phyloP scores from a whole-genome alignment of 2,329 filamentous ascomycete genomes.

The Fusarium protoensiforme region DNA sequence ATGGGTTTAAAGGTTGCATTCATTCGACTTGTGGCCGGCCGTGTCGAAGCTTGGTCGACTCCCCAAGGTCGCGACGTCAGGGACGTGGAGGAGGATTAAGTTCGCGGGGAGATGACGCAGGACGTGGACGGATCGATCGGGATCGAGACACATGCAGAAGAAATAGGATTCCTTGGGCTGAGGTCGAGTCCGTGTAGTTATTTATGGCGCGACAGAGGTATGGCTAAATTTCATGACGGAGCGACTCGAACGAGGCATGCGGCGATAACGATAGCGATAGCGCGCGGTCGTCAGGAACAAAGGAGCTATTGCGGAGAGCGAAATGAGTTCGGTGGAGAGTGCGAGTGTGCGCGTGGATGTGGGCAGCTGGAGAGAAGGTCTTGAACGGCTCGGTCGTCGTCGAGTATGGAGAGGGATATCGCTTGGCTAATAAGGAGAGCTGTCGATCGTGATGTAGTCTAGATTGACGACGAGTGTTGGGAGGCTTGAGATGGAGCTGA shows the following conservation, averaged over 20 bases:
- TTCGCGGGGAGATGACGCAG: conserved; percentile 18
- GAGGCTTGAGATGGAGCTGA: conserved; percentile 35
- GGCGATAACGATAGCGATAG: conserved; percentile 37
- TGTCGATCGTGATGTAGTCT: conserved; percentile 41
- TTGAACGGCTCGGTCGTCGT: conserved; percentile 17
- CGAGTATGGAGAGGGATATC: conserved; percentile 9
- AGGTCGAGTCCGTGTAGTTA: conserved; percentile 10
- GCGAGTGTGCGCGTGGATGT: conserved; percentile 16
- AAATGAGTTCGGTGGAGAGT: neutral
- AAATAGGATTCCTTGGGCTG: conserved; percentile 7
- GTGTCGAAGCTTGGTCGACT: conserved; percentile 44
- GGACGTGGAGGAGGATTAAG: conserved; percentile 17
- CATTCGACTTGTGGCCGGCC: conserved; percentile 50
- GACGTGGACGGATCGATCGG: conserved; percentile 24
- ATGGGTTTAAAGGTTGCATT: conserved; percentile 99
- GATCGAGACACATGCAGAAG: conserved; percentile 41
- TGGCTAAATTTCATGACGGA: conserved; percentile 33
- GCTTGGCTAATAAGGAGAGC: conserved; percentile 34
- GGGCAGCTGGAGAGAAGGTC: conserved; percentile 7
- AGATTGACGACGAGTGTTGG: conserved; percentile 39
- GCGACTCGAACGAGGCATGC: conserved; percentile 31
- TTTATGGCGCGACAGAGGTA: conserved; percentile 25
- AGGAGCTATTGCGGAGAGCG: conserved; percentile 17
- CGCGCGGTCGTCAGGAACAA: conserved; percentile 16
- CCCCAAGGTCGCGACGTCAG: conserved; percentile 37